Base-by-base conservation (phyloP, 805 yeast species). In the Myxozyma kluyveri region DNA sequence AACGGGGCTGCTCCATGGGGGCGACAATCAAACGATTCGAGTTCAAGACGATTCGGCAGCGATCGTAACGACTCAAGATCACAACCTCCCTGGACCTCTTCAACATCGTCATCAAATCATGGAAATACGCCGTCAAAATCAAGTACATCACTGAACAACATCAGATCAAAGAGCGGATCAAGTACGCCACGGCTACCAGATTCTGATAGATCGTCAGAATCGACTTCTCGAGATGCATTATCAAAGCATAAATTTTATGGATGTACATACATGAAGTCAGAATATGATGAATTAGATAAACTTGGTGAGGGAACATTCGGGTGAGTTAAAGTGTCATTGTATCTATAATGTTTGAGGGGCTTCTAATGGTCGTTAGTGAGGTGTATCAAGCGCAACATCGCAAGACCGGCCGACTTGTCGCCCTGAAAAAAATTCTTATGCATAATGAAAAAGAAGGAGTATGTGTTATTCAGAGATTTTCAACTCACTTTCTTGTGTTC, bases 271-370 rank as follows among this genome's bases (percentile, higher is more conserved):
- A 60, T 70, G 33, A 57, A 56, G 31, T 54, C 60, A 17, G 67
- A 61, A 29, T 73, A 74, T 52, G 56, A 57, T n/a, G 48, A 67
- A 31, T 60, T 63, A 32, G 70, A 66, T 4, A 70, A 71, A 63
- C 72, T 86, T 12, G 95, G 95, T 0, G 86, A 85, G 61, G 95
- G 95, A n/a, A 84, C 95, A 0, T 86, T 86, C 69, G 95, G 95
- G 57, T 61, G 59, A 37, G 66, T 47, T 12, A 17, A 36, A 46
- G 31, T 41, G 23, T 3, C 33, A 9, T 19, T 14, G 19, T 22
- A 9, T 33, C 17, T 40, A n/a, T 29, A 14, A 29, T 14, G 33
- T 9, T 4, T 35, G 32, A 21, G 10, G 12, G 5, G 24, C 12
- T 24, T 31, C 14, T 18, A 18, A 7, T 17, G 5, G 19, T 4